A percentile compares a stretch with the other conserved stretches of the same genome.
Conservation (phyloP, 1,284 basidiomycete genomes). For the Apiotrichum mycotoxinovorans region DNA sequence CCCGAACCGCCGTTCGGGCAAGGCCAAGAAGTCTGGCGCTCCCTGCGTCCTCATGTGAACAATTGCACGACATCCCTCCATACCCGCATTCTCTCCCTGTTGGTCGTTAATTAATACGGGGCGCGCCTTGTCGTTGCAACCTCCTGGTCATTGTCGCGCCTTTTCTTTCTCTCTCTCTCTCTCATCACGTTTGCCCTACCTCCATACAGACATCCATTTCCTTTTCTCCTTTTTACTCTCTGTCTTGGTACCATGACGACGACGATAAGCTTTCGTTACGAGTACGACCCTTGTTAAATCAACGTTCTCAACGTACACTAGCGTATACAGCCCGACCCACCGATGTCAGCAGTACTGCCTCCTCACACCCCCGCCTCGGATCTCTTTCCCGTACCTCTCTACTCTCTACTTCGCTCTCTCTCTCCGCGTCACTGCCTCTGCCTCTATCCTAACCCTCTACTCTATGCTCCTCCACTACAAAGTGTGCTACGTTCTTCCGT, state of each 20-base stretch:
- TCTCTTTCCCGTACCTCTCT: background rate
- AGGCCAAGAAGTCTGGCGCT: slow-evolving; percentile 38
- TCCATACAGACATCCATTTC: background rate
- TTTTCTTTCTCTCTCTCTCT: background rate
- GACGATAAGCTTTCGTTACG: background rate
- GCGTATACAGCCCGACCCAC: background rate
- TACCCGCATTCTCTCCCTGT: background rate
- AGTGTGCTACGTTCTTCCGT: background rate
- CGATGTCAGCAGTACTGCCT: background rate
- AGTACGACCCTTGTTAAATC: background rate
- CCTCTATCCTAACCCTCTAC: background rate
- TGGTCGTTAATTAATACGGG: background rate
- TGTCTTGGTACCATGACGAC: background rate
- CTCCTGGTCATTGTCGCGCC: too few species aligned
- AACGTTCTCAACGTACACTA: too few species aligned
- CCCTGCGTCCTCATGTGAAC: slow-evolving; percentile 46
- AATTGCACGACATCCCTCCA: background rate
- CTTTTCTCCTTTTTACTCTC: background rate
- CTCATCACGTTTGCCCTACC: background rate
- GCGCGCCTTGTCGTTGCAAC: background rate
- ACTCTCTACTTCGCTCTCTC: background rate
- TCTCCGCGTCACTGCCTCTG: background rate
- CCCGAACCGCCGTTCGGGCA: slow-evolving; percentile 42
- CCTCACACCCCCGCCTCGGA: background rate
- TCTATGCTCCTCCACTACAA: too few species aligned